These are phyloP conservation scores for Penicillium nucicola DNA, from an alignment of 495 filamentous ascomycete genomes.

Conservation along the genomic window DNA sequence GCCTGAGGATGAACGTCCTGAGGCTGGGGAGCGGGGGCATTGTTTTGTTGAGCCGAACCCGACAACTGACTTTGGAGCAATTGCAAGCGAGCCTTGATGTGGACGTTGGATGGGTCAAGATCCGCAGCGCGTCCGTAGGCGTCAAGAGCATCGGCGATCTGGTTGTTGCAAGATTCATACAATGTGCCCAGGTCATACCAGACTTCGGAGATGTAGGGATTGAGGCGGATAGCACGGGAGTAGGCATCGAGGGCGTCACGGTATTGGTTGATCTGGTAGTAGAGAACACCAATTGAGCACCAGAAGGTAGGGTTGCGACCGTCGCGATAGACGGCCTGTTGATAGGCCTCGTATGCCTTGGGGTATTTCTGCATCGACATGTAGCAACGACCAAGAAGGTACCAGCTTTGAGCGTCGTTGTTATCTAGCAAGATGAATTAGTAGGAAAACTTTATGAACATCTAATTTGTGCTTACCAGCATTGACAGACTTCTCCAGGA, in stretches of 20 bases:
- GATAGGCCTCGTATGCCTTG: constrained; percentile 98
- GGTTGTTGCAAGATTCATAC: constrained; percentile 99
- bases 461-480: constrained; percentile 60
- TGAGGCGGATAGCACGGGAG: constrained; percentile 94
- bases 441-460: not conserved
- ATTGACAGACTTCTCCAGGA: constrained; percentile 92
- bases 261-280: constrained; percentile 99
- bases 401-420: constrained; percentile 96
- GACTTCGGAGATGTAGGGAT: constrained; percentile 98
- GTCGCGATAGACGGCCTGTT: constrained; percentile 98
- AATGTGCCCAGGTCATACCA: constrained; percentile 98
- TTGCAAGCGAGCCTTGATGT: constrained; percentile 93
- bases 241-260: constrained; percentile 98
- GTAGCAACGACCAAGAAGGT: constrained; percentile 94
- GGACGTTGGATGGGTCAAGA: constrained; percentile 86
- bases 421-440: constrained; percentile 58
- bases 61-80: constrained; percentile 76
- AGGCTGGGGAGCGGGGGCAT: constrained; percentile 68
- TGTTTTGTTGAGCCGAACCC: constrained; percentile 66
- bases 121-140: constrained; percentile 94
- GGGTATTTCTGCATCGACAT: constrained; percentile 99
- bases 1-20: constrained; percentile 86
- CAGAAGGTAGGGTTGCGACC: constrained; percentile 99
- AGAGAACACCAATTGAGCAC: constrained; percentile 99
- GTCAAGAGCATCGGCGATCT: constrained; percentile 93